Evolutionary conservation across 2,329 filamentous ascomycete genomes (phyloP).

Genomic region (Pestalotiopsis sp.): DNA sequence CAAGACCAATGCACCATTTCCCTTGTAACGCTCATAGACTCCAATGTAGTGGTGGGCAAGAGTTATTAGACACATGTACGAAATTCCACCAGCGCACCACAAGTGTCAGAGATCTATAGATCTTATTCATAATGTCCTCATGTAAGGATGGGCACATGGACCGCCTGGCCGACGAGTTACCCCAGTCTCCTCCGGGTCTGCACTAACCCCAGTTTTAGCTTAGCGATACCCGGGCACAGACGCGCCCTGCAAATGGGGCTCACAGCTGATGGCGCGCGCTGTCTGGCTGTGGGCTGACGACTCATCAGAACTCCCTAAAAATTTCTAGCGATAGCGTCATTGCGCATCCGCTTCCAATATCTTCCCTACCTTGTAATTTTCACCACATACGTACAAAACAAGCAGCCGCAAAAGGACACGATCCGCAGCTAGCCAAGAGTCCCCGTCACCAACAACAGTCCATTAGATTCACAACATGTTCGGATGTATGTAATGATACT

Average conservation of each 20-base stretch:
- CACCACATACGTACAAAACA: neutral
- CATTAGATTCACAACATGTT: slow-evolving; percentile 50
- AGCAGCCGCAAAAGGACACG: neutral
- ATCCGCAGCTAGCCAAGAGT: neutral
- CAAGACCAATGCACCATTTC: neutral
- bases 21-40: neutral
- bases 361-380: neutral
- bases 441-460: neutral
- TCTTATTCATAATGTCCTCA: neutral
- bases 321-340: slow-evolving; percentile 11
- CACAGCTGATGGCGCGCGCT: neutral
- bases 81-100: too few species aligned
- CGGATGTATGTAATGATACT: slow-evolving; percentile 48
- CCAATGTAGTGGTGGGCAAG: neutral
- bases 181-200: neutral
- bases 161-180: neutral
- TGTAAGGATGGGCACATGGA: neutral
- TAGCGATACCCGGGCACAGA: neutral
- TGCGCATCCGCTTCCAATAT: slow-evolving; percentile 1
- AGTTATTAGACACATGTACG: neutral
- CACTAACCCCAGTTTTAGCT: neutral
- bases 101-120: neutral
- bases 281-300: neutral
- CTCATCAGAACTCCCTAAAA: neutral
- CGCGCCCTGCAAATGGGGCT: neutral